Conservation (phyloP, 2,329 filamentous ascomycete genomes). For the Dothistroma septosporum region DNA sequence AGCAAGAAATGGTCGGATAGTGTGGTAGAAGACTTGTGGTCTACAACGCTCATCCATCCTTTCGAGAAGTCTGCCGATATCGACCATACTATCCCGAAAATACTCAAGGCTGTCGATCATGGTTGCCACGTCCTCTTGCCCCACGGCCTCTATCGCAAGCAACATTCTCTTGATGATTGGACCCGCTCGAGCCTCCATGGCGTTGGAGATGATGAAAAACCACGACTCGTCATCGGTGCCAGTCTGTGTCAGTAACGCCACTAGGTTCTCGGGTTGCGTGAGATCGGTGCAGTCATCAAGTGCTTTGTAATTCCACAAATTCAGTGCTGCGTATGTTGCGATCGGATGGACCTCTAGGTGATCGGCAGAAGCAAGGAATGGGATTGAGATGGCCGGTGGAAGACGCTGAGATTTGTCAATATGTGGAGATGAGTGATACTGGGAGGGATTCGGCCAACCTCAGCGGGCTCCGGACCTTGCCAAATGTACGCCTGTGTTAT, state of each 20-base stretch:
- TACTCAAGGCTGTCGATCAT: constrained; percentile 40
- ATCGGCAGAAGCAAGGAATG: constrained; percentile 70
- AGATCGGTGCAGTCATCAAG: constrained; percentile 70
- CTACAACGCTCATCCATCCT: constrained; percentile 51
- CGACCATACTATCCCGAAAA: constrained; percentile 41
- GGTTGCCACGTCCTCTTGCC: constrained; percentile 35
- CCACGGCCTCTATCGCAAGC: constrained; percentile 45
- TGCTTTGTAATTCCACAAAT: constrained; percentile 93
- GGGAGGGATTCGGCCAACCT: constrained; percentile 29
- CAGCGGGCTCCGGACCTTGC: constrained; percentile 69
- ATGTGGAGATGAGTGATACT: background rate
- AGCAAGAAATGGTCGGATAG: constrained; percentile 50
- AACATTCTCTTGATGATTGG: constrained; percentile 46
- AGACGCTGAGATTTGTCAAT: constrained; percentile 48
- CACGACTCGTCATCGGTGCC: constrained; percentile 93
- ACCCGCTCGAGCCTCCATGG: constrained; percentile 51
- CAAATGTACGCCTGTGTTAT: constrained; percentile 83
- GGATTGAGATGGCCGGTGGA: constrained; percentile 75
- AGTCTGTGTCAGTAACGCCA: constrained; percentile 82
- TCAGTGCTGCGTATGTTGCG: constrained; percentile 85
- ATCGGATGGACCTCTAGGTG: constrained; percentile 79
- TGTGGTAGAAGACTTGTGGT: constrained; percentile 50
- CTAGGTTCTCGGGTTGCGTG: constrained; percentile 79
- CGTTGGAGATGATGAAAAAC: constrained; percentile 55
- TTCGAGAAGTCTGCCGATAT: constrained; percentile 42